Percentiles rank a stretch among this genome's conserved stretches.
phyloP scores from a whole-genome alignment of 1,284 basidiomycete species.

The Bondarzewia mesenterica region DNA sequence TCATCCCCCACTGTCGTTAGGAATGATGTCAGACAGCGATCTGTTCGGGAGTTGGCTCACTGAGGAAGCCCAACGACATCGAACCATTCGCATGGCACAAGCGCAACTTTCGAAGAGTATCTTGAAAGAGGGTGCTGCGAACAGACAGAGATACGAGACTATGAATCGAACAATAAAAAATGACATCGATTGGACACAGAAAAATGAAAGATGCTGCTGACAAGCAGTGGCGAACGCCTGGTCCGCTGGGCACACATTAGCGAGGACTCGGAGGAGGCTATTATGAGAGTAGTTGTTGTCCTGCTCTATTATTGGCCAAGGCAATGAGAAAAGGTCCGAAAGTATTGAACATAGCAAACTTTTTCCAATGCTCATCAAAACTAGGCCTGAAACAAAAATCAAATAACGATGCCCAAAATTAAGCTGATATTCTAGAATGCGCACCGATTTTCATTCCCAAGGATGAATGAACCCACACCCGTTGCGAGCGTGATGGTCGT shows the following conservation, averaged over 20 bases:
- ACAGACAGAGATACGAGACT: constrained; percentile 55
- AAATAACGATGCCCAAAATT: not conserved
- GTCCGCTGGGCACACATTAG: constrained; percentile 50
- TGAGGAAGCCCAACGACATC: too few relatives aligned
- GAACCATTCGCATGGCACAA: too few relatives aligned
- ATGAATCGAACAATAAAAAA: not conserved
- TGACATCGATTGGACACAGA: not conserved
- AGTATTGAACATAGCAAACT: constrained; percentile 25
- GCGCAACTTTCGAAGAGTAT: constrained; percentile 35
- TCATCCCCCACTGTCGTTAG: too few relatives aligned
- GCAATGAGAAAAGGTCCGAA: not conserved
- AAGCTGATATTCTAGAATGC: constrained; percentile 2
- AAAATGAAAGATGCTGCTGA: constrained; percentile 16
- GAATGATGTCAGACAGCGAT: too few relatives aligned
- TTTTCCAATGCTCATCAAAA: constrained; percentile 36
- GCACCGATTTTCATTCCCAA: constrained; percentile 34
- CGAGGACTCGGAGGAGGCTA: too few relatives aligned
- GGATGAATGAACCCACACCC: constrained; percentile 28
- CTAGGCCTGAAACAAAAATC: constrained; percentile 25
- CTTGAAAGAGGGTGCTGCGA: constrained; percentile 41
- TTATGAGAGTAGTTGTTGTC: constrained; percentile 48
- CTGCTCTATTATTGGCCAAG: constrained; percentile 33
- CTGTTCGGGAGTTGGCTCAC: too few relatives aligned
- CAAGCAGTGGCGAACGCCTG: constrained; percentile 60
- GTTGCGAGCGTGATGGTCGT: constrained; percentile 29